A percentile compares a stretch with the other conserved stretches of the same genome.
Conservation (phyloP, 768 basidiomycete species). For the Macrolepiota fuliginosa region DNA sequence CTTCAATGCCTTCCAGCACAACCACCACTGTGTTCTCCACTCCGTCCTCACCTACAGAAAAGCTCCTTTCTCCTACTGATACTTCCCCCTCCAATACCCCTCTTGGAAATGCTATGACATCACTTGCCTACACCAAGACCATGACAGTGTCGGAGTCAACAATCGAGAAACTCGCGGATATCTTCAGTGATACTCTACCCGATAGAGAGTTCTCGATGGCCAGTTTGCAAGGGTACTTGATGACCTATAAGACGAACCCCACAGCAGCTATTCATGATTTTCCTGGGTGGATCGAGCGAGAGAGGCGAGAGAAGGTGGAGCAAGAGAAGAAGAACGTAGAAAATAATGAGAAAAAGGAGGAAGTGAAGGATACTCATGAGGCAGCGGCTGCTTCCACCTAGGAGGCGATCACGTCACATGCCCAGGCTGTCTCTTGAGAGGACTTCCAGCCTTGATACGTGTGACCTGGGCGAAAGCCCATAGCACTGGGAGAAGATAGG, state of each 20-base stretch:
- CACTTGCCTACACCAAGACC: conserved; percentile 21
- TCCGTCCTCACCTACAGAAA: not conserved
- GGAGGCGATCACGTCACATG: not conserved
- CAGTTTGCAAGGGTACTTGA: conserved; percentile 56
- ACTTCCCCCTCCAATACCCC: not conserved
- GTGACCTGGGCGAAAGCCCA: no score
- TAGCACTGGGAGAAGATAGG: not conserved
- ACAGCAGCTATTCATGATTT: conserved; percentile 48
- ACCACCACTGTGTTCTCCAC: not conserved
- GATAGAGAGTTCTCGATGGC: conserved; percentile 50
- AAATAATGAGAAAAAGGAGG: not conserved
- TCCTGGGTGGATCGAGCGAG: conserved; percentile 48
- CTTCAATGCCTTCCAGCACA: not conserved
- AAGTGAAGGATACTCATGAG: not conserved
- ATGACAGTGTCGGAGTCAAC: conserved; percentile 39
- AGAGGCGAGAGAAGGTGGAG: conserved; percentile 22
- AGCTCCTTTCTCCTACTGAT: not conserved
- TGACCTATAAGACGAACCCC: conserved; percentile 64
- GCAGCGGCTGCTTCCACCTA: not conserved
- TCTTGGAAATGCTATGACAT: not conserved
- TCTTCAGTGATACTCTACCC: conserved; percentile 54
- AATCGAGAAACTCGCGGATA: conserved; percentile 45
- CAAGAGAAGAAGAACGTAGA: not conserved
- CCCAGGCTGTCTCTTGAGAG: no score
- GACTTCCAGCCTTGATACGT: no score